Percentiles rank a stretch among this genome's conserved stretches.
Evolutionary conservation across 2,329 filamentous ascomycete genomes (phyloP).

Genomic region (Diplodia seriata): DNA sequence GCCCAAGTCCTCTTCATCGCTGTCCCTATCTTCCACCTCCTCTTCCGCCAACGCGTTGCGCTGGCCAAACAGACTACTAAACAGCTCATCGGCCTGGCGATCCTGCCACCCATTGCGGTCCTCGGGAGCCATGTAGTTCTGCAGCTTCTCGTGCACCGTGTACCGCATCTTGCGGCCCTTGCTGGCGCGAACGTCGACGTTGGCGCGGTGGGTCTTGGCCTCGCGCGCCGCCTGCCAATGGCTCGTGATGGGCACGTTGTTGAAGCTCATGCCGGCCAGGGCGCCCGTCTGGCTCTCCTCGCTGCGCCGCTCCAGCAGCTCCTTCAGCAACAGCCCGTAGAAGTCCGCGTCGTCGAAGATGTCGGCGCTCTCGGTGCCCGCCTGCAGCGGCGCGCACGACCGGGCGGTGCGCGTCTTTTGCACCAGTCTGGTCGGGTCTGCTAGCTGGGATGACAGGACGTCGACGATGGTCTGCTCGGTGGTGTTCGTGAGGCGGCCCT

Average conservation of each 20-base stretch:
- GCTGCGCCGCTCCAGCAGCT: conserved; percentile 88
- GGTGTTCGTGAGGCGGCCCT: conserved; percentile 65
- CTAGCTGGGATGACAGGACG: conserved; percentile 72
- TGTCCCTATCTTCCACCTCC: conserved; percentile 45
- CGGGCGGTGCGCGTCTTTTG: conserved; percentile 74
- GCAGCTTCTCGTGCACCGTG: conserved; percentile 93
- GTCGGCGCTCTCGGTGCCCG: conserved; percentile 60
- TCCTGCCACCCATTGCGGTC: conserved; percentile 81
- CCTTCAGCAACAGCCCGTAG: conserved; percentile 90
- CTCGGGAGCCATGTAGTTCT: conserved; percentile 97
- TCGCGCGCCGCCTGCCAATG: conserved; percentile 72
- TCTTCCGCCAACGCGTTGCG: conserved; percentile 54
- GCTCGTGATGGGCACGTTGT: conserved; percentile 28
- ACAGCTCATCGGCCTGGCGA: conserved; percentile 72
- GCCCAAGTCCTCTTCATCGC: conserved; percentile 44
- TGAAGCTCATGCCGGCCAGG: conserved; percentile 51
- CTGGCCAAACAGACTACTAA: conserved; percentile 58
- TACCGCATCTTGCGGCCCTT: conserved; percentile 95
- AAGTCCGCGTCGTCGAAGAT: conserved; percentile 96
- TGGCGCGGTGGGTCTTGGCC: conserved; percentile 77
- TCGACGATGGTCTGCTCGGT: conserved; percentile 69
- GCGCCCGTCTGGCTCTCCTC: conserved; percentile 62
- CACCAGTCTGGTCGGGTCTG: conserved; percentile 69
- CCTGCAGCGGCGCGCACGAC: conserved; percentile 77
- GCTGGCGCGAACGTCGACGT: conserved; percentile 91